Conservation (phyloP, 2,329 filamentous ascomycete genomes). For the Sclerotinia spermophila region DNA sequence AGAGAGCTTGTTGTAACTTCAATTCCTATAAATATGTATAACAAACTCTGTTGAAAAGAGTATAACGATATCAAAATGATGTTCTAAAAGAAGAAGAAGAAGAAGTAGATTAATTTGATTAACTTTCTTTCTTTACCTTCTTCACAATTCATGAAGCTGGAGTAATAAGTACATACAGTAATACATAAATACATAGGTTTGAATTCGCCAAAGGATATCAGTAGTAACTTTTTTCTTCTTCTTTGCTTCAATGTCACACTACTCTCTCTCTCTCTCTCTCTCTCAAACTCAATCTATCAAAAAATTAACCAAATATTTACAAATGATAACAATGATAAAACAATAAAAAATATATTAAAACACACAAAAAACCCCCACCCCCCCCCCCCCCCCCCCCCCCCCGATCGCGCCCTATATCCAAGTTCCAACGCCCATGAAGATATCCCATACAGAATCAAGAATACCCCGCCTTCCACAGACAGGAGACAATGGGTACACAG, state of each 20-base stretch:
- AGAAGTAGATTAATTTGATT: neutral
- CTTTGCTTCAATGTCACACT: neutral
- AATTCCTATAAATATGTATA: neutral
- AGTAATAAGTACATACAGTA: no score
- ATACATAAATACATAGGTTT: no score
- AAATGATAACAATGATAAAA: no score
- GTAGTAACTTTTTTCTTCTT: neutral
- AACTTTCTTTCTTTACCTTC: neutral
- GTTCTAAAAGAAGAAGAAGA: neutral
- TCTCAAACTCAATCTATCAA: no score
- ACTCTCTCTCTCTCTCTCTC: neutral
- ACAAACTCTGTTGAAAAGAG: neutral
- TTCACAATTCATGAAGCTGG: neutral
- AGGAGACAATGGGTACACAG: neutral
- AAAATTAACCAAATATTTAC: no score
- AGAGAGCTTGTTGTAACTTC: neutral
- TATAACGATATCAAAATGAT: neutral
- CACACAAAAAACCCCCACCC: no score
- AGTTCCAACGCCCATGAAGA: neutral
- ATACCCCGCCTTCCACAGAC: neutral
- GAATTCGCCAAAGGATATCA: conserved; percentile 1
- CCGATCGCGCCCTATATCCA: neutral
- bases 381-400: no score
- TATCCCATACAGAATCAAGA: neutral
- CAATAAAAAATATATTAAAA: no score